Conservation (phyloP, 805 yeast genomes). For the Scheffersomyces coipomensis region DNA sequence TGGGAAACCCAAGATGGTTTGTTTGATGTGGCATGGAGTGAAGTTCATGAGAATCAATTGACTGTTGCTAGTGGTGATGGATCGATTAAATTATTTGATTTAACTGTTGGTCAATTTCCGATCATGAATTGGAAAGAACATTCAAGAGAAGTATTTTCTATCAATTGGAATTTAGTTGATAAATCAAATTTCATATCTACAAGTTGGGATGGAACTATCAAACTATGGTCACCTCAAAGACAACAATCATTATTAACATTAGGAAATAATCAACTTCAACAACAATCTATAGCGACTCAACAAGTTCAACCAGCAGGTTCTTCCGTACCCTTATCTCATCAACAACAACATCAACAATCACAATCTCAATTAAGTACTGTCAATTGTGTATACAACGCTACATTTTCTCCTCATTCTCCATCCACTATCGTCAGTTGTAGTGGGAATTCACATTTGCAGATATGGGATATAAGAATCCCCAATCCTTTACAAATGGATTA, state of each 20-base stretch:
- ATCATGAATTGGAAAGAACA: constrained; percentile 78
- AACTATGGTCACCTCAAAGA: constrained; percentile 71
- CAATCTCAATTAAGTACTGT: constrained; percentile 32
- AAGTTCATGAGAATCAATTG: constrained; percentile 82
- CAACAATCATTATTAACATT: constrained; percentile 58
- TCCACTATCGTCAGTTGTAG: constrained; percentile 65
- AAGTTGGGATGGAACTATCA: constrained; percentile 91
- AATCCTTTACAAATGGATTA: constrained; percentile 58
- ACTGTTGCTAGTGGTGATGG: constrained; percentile 90
- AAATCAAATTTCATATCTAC: constrained; percentile 70
- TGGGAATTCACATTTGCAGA: constrained; percentile 69
- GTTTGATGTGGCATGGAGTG: constrained; percentile 89
- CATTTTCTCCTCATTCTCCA: constrained; percentile 84
- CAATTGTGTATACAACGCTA: constrained; percentile 75
- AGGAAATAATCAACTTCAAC: background rate
- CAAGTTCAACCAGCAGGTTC: constrained; percentile 19
- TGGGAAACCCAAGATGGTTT: constrained; percentile 94
- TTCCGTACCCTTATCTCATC: constrained; percentile 29
- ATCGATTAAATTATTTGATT: constrained; percentile 76
- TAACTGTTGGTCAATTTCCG: constrained; percentile 64
- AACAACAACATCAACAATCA: constrained; percentile 31
- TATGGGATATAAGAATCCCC: constrained; percentile 81
- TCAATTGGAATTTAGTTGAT: constrained; percentile 71
- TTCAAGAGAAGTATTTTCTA: constrained; percentile 66
- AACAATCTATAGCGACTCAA: constrained; percentile 7